Base-by-base conservation (phyloP, 805 yeast genomes). In the Cyberlindnera sargentensis region DNA sequence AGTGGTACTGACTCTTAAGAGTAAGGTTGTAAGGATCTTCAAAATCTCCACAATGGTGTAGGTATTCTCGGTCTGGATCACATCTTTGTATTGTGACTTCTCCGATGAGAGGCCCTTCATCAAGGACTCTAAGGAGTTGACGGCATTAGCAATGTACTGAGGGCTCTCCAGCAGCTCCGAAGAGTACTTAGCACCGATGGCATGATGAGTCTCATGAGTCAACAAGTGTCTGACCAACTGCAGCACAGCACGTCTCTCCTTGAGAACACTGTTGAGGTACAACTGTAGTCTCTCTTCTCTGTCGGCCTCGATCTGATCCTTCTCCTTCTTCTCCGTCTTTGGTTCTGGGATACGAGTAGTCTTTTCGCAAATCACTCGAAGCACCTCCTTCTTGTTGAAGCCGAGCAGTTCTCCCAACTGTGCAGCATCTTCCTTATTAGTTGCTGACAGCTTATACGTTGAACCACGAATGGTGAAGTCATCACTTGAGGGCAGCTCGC, bases 221-320 rank as follows among this genome's bases (percentile, higher is more conserved):
- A 66, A 37, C 4, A 66, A 31, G n/a, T 46, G 39, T 25, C 66
- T 54, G 2, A 70, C 64, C 4, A 75, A 58, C 34, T 68, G 66
- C n/a, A 78, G 53, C 0, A 77, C 61, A 1, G 67, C 57, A 47
- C 78, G 63, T 54, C 83, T 70, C 53, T 82, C 87, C 44, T 68
- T 61, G 44, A 78, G 59, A 1, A 75, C 62, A n/a, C 57, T 59
- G 23, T 64, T 56, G 7, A 66, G 62, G 52, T 70, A 67, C n/a
- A 59, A n/a, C 41, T 43, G 42, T 3, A 36, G 37, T 35, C 43
- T 39, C 27, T 47, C 43, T 3, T 41, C 48, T 31, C 39, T 46
- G 6, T 44, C 35, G 15, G 40, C 37, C 25, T 41, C 39, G 2
- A 35, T 32, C 4, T 43, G 43, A 9, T 38, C 44, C 20, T 45